A percentile compares a stretch with the other conserved stretches of the same genome.
These are phyloP conservation scores for Hemileccinum rubropunctum DNA, from an alignment of 768 basidiomycete genomes.

Conservation along the genomic window DNA sequence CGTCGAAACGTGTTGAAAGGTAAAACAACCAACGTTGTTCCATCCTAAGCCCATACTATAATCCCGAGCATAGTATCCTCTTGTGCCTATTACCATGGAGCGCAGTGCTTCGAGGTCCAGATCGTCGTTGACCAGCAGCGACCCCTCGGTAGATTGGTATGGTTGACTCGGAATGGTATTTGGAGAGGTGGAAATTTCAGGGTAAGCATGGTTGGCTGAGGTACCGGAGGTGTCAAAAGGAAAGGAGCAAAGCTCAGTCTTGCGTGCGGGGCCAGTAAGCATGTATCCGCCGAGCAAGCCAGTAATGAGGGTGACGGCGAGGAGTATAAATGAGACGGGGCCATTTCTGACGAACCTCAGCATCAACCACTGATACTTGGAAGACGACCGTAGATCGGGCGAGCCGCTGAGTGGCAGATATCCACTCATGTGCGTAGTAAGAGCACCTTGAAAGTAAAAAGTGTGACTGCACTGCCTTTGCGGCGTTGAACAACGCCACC, in stretches of 20 bases:
- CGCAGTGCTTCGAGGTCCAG: conserved; percentile 32
- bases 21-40: conserved; percentile 40
- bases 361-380: conserved; percentile 9
- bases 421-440: conserved; percentile 5
- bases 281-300: conserved; percentile 28
- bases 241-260: conserved; percentile 17
- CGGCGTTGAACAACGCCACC: too few species aligned
- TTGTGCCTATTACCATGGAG: conserved; percentile 35
- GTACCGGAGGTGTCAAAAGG: conserved; percentile 10
- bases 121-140: conserved; percentile 18
- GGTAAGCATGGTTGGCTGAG: background rate
- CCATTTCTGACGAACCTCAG: conserved; percentile 17
- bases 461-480: too few species aligned
- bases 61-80: conserved; percentile 44
- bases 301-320: conserved; percentile 21
- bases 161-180: background rate
- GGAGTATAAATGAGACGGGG: conserved; percentile 8
- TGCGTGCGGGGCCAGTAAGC: conserved; percentile 14
- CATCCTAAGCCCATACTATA: conserved; percentile 44
- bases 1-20: background rate
- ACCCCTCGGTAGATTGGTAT: background rate
- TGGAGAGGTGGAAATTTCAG: background rate
- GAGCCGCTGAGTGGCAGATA: conserved; percentile 23
- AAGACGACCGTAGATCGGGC: conserved; percentile 3
- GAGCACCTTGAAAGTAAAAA: too few species aligned